Base-by-base conservation (phyloP, 768 basidiomycete species). In the Mycena floridula region DNA sequence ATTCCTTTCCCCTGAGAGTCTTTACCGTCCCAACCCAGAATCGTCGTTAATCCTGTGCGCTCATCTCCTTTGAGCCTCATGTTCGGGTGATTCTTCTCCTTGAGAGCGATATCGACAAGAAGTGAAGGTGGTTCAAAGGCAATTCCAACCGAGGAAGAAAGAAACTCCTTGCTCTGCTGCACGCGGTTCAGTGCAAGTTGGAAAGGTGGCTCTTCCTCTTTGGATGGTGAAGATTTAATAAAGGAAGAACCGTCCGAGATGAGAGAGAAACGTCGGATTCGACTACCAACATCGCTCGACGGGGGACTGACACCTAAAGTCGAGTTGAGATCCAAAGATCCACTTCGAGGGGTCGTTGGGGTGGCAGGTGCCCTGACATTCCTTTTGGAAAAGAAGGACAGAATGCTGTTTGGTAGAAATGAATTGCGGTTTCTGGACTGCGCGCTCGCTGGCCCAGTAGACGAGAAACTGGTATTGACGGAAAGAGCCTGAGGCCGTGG, bases 21-120 rank as follows among this genome's bases (percentile, higher is more conserved):
- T 50, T 59, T 59, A 28, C 69, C 67, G 30, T 77, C 74, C 82
- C 83, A 87, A 1, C 84, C 83, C 0, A 82, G 63, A 3, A 85
- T 50, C 48, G 73, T 76, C 20, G 51, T 51, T 22, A 85, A 56
- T 20, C 72, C 81, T 0, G 67, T 66, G 40, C 66, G 68, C 58
- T 85, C 83, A 50, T 82, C 79, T 7, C 77, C 82, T 21, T 64
- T 69, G 16, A 84, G 57, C 28, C 66, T 57, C 0, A n/a, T n/a
- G n/a, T 70, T 55, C 26, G 53, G 49, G 5, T 66, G 65, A 25
- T 66, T 48, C 47, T 60, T 64, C 57, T 82, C 82, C 42, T 70
- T 70, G 44, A 68, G 68, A 1, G 76, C 73, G 15, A 86, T 68
- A 7, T 67, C 62, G 0, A 67, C 54, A 7, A 86, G 54, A 2